Evolutionary conservation across 2,329 filamentous ascomycete species (phyloP).

Genomic region (Aschersonia sp.): DNA sequence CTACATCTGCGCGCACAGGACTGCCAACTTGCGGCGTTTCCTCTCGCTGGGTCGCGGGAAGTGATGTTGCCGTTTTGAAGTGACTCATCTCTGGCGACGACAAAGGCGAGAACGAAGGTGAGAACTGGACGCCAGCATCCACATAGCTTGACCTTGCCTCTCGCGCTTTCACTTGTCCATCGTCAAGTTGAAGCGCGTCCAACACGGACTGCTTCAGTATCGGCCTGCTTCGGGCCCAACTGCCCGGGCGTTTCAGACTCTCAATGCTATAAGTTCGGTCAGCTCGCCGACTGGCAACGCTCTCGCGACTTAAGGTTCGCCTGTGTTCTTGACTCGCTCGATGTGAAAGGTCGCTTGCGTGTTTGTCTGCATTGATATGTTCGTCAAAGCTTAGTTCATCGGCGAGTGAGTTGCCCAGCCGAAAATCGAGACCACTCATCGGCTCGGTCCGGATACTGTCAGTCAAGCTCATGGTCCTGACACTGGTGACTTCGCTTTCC

Average conservation of each 20-base stretch:
- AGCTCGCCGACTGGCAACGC: constrained; percentile 32
- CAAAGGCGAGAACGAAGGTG: constrained; percentile 64
- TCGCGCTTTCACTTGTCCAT: constrained; percentile 25
- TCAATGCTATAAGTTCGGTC: constrained; percentile 43
- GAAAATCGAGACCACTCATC: constrained; percentile 40
- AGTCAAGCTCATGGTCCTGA: constrained; percentile 57
- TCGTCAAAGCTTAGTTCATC: constrained; percentile 83
- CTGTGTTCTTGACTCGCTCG: constrained; percentile 28
- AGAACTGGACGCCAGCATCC: constrained; percentile 70
- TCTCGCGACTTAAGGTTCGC: constrained; percentile 44
- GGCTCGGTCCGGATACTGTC: constrained; percentile 62
- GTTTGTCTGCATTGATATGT: constrained; percentile 57
- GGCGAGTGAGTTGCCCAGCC: constrained; percentile 63
- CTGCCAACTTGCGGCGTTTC: constrained; percentile 27
- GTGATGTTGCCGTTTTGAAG: constrained; percentile 24
- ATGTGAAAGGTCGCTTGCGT: constrained; percentile 44
- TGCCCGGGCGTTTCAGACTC: constrained; percentile 39
- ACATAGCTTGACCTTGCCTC: constrained; percentile 41
- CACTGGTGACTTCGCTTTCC: constrained; percentile 59
- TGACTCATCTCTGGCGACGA: constrained; percentile 13
- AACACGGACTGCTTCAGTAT: constrained; percentile 39
- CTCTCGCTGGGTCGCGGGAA: constrained; percentile 19
- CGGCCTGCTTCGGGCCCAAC: constrained; percentile 36
- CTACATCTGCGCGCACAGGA: constrained; percentile 30
- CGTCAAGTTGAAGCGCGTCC: constrained; percentile 40